Evolutionary conservation across 179 eudicot genomes (phyloP).

Genomic region (Patellifolia procumbens): DNA sequence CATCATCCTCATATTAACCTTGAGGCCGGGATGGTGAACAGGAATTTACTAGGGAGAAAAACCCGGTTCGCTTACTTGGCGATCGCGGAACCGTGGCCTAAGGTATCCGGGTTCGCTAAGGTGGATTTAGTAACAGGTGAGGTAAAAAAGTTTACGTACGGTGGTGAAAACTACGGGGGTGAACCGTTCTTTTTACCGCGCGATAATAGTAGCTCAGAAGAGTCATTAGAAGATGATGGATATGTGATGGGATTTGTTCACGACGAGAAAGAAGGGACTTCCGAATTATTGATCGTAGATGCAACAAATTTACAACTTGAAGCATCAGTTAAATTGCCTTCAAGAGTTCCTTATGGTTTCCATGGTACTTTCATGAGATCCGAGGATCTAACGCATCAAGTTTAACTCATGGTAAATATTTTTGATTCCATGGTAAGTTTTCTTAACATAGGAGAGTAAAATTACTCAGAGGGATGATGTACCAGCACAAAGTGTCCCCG

Average conservation of each 20-base stretch:
- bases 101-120: slow-evolving; percentile 34
- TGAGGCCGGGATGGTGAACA: slow-evolving; percentile 39
- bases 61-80: slow-evolving; percentile 29
- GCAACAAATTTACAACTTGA: slow-evolving; percentile 21
- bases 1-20: slow-evolving; percentile 24
- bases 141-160: slow-evolving; percentile 26
- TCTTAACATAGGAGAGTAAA: neutral
- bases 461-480: slow-evolving; percentile 21
- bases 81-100: slow-evolving; percentile 35
- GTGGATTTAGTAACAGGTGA: slow-evolving; percentile 25
- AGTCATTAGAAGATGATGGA: slow-evolving; percentile 20
- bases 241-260: slow-evolving; percentile 22
- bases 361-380: slow-evolving; percentile 22
- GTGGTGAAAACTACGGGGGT: slow-evolving; percentile 27
- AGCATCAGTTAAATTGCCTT: slow-evolving; percentile 21
- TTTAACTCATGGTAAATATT: neutral
- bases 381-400: slow-evolving; percentile 16
- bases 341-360: slow-evolving; percentile 28
- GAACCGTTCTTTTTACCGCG: slow-evolving; percentile 30
- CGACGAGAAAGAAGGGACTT: slow-evolving; percentile 6
- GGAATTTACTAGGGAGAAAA: slow-evolving; percentile 28
- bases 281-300: slow-evolving; percentile 17
- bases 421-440: neutral
- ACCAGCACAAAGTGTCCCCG: slow-evolving; percentile 15
- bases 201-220: neutral